Evolutionary conservation across 2,329 filamentous ascomycete species (phyloP).

Genomic region (Cladosporium sp.): DNA sequence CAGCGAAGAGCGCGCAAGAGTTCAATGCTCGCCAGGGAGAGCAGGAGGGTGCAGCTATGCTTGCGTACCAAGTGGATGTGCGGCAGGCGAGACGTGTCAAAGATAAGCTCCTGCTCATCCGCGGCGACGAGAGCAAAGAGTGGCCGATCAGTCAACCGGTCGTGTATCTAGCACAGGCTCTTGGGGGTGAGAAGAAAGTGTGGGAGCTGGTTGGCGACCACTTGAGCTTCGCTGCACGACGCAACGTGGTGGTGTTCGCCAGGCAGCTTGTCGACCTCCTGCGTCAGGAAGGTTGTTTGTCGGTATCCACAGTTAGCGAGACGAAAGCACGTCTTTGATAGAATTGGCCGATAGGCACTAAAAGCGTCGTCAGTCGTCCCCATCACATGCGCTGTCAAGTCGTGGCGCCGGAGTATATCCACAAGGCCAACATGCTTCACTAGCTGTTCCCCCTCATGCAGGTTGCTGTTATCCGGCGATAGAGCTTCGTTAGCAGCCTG

Average conservation of each 20-base stretch:
- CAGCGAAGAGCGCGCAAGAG: background rate
- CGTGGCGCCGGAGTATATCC: background rate
- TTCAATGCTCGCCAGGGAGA: constrained; percentile 12
- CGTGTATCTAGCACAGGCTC: background rate
- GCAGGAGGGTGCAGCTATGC: constrained; percentile 6
- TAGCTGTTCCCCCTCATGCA: background rate
- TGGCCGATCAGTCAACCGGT: constrained; percentile 8
- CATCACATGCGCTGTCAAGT: background rate
- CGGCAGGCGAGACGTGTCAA: background rate
- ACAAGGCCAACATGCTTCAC: background rate
- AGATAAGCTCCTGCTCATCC: constrained; percentile 1
- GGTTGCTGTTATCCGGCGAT: background rate
- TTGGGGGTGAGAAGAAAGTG: background rate
- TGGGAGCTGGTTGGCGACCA: constrained; percentile 1
- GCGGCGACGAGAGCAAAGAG: background rate
- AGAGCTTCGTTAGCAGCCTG: background rate
- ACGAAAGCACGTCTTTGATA: constrained; percentile 8
- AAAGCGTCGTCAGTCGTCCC: background rate
- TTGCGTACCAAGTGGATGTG: constrained; percentile 5
- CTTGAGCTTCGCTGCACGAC: constrained; percentile 4
- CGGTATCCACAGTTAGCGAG: background rate
- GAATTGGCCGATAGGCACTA: background rate
- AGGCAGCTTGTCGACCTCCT: background rate
- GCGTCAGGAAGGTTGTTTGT: background rate
- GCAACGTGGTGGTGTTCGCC: background rate